Evolutionary conservation across 1,139 yeast species (phyloP), one percentile per base, ranked within the genome.

Genomic region (Arxiozyma bovina): DNA sequence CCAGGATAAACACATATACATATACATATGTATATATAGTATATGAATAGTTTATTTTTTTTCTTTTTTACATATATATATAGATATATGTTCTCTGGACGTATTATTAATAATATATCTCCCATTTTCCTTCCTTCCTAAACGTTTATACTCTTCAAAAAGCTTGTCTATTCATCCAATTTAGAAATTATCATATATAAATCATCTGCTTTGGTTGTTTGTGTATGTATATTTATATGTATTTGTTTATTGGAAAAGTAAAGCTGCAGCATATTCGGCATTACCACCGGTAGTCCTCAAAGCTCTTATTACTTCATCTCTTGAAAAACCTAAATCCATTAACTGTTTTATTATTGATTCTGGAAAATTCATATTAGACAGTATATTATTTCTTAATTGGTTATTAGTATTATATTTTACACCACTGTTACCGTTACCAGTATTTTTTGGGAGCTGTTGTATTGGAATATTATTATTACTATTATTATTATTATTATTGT

Each of bases 231-330:
- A 38, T 40, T 5, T 40, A n/a, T 20, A 12, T 34, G 21, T 34
- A 34, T 34, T 12, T 15, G 40, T 34, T 34, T 34, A 34, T 34
- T 34, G 40, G n/a, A 34, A 34, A 34, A 34, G 48, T 27, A 27
- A 42, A 0, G 95, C 82, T 0, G 96, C 97, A 0, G 98, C 98
- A 61, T 83, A 63, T 53, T 91, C 97, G 0, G 86, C 80, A 64
- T 90, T 86, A 1, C 96, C 96, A 38, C 77, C 75, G 1, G 95
- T 80, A 54, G 75, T 78, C 48, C 76, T 73, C 54, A 91, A 73
- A 0, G 97, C 96, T 17, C 72, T 66, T 2, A 83, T 69, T 0
- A 85, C 94, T 60, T 86, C 84, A 5, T 72, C 68, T 60, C 82
- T 74, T 1, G 84, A 69, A 62, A 90, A 90, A 0, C 98, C 98